These are phyloP conservation scores for Xylariaceae sp. DNA, from an alignment of 2,329 filamentous ascomycete species.

Conservation along the genomic window DNA sequence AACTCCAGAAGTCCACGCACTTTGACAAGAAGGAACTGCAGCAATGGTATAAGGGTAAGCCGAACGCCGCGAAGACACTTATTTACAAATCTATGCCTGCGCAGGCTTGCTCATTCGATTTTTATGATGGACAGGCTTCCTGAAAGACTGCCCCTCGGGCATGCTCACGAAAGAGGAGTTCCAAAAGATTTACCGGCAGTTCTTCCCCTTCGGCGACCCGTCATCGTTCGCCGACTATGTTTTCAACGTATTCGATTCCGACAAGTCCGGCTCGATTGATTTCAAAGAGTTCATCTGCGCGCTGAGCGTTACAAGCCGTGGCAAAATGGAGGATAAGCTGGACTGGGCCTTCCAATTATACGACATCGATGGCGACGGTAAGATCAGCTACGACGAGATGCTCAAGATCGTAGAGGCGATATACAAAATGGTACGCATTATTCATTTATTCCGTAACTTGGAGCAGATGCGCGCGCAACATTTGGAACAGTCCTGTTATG, in stretches of 20 bases:
- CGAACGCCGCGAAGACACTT: neutral
- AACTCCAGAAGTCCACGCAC: conserved; percentile 94
- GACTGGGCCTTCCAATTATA: conserved; percentile 99
- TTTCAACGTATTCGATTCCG: conserved; percentile 97
- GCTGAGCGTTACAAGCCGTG: conserved; percentile 89
- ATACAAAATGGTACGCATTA: conserved; percentile 84
- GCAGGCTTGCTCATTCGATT: conserved; percentile 12
- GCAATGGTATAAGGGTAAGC: conserved; percentile 98
- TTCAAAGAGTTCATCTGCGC: conserved; percentile 99
- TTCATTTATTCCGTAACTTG: no score
- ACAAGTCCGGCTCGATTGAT: conserved; percentile 95
- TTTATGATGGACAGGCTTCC: conserved; percentile 62
- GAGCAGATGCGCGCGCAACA: no score
- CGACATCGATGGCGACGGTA: conserved; percentile 97
- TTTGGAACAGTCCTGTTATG: neutral
- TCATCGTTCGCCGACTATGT: conserved; percentile 98
- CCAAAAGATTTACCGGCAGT: conserved; percentile 99
- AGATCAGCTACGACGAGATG: conserved; percentile 99
- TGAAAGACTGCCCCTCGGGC: conserved; percentile 96
- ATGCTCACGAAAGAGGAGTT: conserved; percentile 98
- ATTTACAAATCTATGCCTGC: neutral
- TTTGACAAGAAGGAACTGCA: conserved; percentile 99
- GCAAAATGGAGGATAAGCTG: conserved; percentile 98
- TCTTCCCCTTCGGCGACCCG: conserved; percentile 97
- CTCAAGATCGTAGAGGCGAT: conserved; percentile 97